Conservation (phyloP, 805 yeast species). For the Candida sakaeoensis region DNA sequence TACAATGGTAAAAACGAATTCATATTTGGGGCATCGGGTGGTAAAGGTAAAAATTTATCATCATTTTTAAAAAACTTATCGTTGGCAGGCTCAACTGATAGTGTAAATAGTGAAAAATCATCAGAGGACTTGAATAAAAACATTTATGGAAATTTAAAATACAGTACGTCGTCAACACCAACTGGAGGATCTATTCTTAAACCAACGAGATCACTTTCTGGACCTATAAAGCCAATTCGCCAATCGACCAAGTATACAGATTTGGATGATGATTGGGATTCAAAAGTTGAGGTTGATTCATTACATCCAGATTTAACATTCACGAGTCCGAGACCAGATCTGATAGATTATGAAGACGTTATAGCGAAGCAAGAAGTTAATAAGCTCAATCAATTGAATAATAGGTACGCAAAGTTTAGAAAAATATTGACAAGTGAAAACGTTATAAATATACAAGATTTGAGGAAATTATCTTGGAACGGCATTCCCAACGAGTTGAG, state of each 20-base stretch:
- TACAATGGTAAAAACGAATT: constrained; percentile 49
- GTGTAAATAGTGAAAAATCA: constrained; percentile 9
- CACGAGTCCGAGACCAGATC: constrained; percentile 4
- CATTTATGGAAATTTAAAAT: constrained; percentile 36
- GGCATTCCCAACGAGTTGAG: constrained; percentile 84
- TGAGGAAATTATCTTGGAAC: constrained; percentile 85
- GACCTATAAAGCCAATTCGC: constrained; percentile 6
- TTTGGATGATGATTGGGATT: constrained; percentile 92
- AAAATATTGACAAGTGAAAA: constrained; percentile 47
- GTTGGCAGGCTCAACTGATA: constrained; percentile 20
- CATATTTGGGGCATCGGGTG: constrained; percentile 66
- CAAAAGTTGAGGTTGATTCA: constrained; percentile 34
- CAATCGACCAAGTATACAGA: constrained; percentile 49
- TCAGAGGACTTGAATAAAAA: constrained; percentile 29
- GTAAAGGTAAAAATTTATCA: constrained; percentile 57
- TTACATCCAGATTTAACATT: constrained; percentile 34
- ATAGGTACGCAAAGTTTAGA: constrained; percentile 66
- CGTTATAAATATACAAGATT: constrained; percentile 58
- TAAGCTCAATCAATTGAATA: constrained; percentile 55
- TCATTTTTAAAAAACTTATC: constrained; percentile 46
- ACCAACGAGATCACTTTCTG: constrained; percentile 11
- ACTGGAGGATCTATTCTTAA: constrained; percentile 6
- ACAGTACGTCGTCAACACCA: constrained; percentile 1
- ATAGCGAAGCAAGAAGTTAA: constrained; percentile 46
- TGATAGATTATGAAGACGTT: constrained; percentile 21